Base-by-base conservation (phyloP, 495 filamentous ascomycete genomes). In the Tuber melanosporum region DNA sequence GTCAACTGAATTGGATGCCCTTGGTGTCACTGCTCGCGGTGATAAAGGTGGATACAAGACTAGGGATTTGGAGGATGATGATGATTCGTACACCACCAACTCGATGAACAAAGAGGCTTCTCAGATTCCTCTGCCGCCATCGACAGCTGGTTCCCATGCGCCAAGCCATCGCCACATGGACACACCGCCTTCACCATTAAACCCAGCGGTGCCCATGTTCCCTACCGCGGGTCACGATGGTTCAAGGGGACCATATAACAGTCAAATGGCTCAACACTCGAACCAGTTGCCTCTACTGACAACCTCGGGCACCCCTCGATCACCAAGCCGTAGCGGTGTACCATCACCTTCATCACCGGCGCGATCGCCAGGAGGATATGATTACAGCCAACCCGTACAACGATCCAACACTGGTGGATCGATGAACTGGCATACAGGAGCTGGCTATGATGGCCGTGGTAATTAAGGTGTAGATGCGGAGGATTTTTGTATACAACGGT, bases 21-120 rank as follows among this genome's bases (percentile, higher is more conserved):
- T 99, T 45, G 96, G 92, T 77, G 94, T 91, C 71, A 98, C 95
- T 15, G 95, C 95, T 44, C 92, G 95, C 76, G 94, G 94, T 74
- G 93, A 95, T 76, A 95, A 94, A 85, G 85, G 86, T 1, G 90
- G 90, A 74, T 91, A 90, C 79, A 88, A 88, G 77, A 88, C 87
- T 75, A 86, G 86, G 39, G 90, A 93, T 70, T 88, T 95, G 42
- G 93, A 94, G 69, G 92, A 95, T 72, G 94, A 97, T 72, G 94
- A 97, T 74, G 90, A 92, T 73, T 88, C 89, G 19, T 94, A 92
- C 39, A 89, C 88, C 19, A 39, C 70, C 32, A 52, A 46, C 36
- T 47, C 73, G 20, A 66, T 74, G 36, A 46, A 73, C 15, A 75
- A 69, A 47, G 85, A 85, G 71, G 82, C 85, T 42, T 79, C 78